These are phyloP conservation scores for Metschnikowia baotianmanensis DNA, from an alignment of 805 yeast genomes.

Conservation along the genomic window DNA sequence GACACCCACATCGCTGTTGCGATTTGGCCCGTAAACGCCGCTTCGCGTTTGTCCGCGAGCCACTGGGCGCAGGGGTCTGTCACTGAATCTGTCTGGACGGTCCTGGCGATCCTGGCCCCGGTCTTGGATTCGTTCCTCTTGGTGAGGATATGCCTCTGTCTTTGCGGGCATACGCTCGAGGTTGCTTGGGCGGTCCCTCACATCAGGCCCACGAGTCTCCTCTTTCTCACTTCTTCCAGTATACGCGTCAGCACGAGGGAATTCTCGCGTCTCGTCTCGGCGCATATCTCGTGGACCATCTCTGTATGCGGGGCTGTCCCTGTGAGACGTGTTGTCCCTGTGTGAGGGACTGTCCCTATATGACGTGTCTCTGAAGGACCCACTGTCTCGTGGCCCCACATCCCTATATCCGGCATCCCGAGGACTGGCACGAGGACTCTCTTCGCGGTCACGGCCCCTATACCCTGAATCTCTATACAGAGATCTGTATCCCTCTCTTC, in stretches of 20 bases:
- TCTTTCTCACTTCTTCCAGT: neutral
- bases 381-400: neutral
- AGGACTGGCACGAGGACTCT: neutral
- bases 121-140: neutral
- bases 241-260: neutral
- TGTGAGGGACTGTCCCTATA: neutral
- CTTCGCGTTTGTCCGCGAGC: constrained; percentile 1
- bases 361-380: neutral
- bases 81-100: neutral
- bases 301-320: neutral
- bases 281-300: neutral
- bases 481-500: neutral
- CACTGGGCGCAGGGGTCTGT: constrained; percentile 1
- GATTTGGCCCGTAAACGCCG: constrained; percentile 1
- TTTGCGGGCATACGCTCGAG: neutral
- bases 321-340: neutral
- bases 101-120: neutral
- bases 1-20: constrained; percentile 2
- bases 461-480: constrained; percentile 1
- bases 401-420: constrained; percentile 2
- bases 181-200: neutral
- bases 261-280: neutral
- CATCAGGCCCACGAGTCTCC: neutral
- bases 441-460: neutral
- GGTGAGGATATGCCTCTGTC: neutral